Conservation (phyloP, 176 grass and related monocot genomes). For the Aegilops tauschii region DNA sequence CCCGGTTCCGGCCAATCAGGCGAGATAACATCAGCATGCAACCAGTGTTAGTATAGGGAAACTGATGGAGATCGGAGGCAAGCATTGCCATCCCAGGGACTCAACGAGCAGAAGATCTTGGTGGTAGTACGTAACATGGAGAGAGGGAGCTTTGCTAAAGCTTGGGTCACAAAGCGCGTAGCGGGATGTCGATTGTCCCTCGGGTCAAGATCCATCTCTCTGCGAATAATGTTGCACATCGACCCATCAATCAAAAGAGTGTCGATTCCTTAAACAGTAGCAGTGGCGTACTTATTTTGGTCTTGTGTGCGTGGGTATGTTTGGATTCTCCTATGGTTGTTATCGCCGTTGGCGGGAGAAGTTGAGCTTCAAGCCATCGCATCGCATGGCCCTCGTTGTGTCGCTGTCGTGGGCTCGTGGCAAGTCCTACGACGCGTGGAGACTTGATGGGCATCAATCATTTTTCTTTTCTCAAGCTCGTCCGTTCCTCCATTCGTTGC, state of each 20-base stretch:
- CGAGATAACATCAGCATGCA: not conserved
- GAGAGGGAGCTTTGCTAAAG: no score
- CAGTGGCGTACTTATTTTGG: no score
- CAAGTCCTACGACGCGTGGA: conserved; percentile 45
- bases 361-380: not conserved
- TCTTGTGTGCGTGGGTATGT: no score
- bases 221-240: not conserved
- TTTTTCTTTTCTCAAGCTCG: not conserved
- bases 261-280: not conserved
- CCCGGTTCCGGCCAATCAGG: not conserved
- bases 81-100: not conserved
- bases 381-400: not conserved
- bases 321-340: not conserved
- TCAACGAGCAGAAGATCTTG: not conserved
- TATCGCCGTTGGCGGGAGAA: conserved; percentile 8
- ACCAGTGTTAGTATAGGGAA: no score
- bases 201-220: not conserved
- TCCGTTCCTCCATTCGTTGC: no score
- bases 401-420: not conserved
- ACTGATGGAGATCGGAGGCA: not conserved
- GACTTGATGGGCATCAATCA: conserved; percentile 4
- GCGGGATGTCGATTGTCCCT: not conserved
- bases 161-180: not conserved
- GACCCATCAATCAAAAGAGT: not conserved
- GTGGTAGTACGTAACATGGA: no score